Evolutionary conservation across 73 alveolate genomes (phyloP).

Genomic region (Symbiodinium natans): DNA sequence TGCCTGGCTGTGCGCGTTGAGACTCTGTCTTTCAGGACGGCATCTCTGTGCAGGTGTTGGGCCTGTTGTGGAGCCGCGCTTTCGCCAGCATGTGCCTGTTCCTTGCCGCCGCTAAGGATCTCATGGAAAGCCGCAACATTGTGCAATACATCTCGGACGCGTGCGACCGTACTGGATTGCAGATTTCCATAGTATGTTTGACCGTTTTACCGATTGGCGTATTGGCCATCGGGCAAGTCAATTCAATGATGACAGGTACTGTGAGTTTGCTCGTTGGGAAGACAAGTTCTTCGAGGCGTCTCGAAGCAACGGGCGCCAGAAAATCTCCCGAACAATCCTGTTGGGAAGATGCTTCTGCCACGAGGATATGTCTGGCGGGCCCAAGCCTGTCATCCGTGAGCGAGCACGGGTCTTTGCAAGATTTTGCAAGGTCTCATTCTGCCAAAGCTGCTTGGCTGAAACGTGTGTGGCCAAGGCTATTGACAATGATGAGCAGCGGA

Average conservation of each 20-base stretch:
- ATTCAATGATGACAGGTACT: not conserved
- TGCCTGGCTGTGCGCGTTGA: too few species aligned
- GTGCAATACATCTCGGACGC: constrained; percentile 79
- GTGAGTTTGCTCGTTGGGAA: constrained; percentile 82
- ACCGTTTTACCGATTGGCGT: not conserved
- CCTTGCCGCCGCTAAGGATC: too few species aligned
- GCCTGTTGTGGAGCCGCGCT: too few species aligned
- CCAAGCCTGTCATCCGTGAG: constrained; percentile 54
- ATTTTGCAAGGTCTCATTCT: too few species aligned
- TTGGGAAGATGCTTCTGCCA: not conserved
- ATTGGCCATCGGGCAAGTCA: not conserved
- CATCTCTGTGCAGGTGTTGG: constrained; percentile 50
- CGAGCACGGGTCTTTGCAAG: not conserved
- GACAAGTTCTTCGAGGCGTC: constrained; percentile 73
- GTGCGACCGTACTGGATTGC: not conserved
- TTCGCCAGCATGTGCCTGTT: too few species aligned
- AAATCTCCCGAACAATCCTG: too few species aligned
- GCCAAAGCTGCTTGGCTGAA: too few species aligned
- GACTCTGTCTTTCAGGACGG: constrained; percentile 29
- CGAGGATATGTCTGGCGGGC: not conserved
- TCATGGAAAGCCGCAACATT: constrained; percentile 80
- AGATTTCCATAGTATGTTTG: not conserved
- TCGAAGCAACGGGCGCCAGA: not conserved
- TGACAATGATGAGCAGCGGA: constrained; percentile 67
- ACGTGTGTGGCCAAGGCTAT: too few species aligned